Percentiles rank a stretch among this genome's conserved stretches.
These are phyloP conservation scores for Crataegus laevigata DNA, from an alignment of 306 rosid genomes.

Conservation along the genomic window DNA sequence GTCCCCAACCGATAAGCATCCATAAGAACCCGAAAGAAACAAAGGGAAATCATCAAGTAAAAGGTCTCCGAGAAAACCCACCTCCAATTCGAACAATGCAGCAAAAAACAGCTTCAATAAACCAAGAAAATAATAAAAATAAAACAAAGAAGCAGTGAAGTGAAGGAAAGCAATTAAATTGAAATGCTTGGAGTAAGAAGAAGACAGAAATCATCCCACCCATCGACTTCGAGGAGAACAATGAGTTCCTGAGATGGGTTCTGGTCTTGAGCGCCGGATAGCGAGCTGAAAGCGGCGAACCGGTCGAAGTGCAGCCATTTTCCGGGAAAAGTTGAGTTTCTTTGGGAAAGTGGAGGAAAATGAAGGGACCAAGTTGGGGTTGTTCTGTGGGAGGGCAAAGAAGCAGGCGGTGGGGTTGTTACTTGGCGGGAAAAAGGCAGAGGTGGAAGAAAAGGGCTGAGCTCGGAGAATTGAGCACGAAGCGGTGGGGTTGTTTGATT, in stretches of 20 bases:
- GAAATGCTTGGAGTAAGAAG: neutral
- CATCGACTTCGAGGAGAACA: conserved; percentile 85
- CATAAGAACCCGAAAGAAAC: conserved; percentile 53
- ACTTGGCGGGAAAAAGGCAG: too few relatives aligned
- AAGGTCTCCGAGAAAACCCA: neutral
- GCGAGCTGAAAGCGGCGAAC: conserved; percentile 31
- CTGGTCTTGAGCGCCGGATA: conserved; percentile 19
- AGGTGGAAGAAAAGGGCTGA: too few relatives aligned
- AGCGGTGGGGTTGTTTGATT: too few relatives aligned
- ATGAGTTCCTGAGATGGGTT: conserved; percentile 47
- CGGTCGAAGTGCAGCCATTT: conserved; percentile 31
- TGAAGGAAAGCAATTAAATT: neutral
- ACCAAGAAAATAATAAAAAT: neutral
- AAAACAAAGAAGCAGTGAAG: neutral
- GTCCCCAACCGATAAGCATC: conserved; percentile 79
- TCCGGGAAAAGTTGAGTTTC: conserved; percentile 23
- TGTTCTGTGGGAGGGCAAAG: too few relatives aligned
- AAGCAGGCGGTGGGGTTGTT: too few relatives aligned
- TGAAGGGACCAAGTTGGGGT: too few relatives aligned
- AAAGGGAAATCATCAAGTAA: neutral
- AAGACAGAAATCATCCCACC: conserved; percentile 32
- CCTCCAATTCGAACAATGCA: neutral
- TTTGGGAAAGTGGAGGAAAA: too few relatives aligned
- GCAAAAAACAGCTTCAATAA: neutral
- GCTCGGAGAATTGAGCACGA: too few relatives aligned